Base-by-base conservation (phyloP, 495 filamentous ascomycete species). In the Penicillium canariense region DNA sequence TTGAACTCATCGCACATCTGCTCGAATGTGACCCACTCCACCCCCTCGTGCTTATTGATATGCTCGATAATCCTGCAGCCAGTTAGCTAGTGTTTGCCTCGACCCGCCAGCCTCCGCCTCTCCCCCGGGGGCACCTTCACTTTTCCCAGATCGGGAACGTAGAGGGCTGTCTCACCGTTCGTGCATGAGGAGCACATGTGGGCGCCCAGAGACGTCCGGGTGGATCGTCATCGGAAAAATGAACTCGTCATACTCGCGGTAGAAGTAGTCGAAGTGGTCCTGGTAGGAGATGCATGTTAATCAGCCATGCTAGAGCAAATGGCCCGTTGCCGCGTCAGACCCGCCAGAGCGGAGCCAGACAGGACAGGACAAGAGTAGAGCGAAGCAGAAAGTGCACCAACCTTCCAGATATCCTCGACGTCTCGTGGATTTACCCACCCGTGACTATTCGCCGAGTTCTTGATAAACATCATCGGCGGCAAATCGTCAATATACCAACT, bases 11-110 rank as follows among this genome's bases (percentile, higher is more conserved):
- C 84, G 12, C 77, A 80, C 70, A 88, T 87, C 60, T 86, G 77
- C 52, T 82, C 85, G 63, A 90, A 84, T 5, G 84, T 88, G 60
- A 87, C 79, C 85, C 85, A 90, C 60, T 89, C 84, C 17, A 89
- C 83, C 3, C 87, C 86, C 58, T 88, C 85, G 50, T 89, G 86
- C 46, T 79, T 79, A 51, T 88, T 88, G 59, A 89, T 86, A 54
- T 87, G 78, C 55, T 89, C 85, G 54, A 90, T 89, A 50, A 88
- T 77, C 40, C 77, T 81, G 51, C 27, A 31, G 2, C 14, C 1
- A 20, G 11, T 54, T 25, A 23, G 47, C 44, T 44, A 47, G 46
- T 44, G 25, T 49, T 28, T 38, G 15, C 30, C 32, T 20, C 6
- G 9, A 12, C 28, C 18, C 27, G 6, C 3, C 40, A 32, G 26